Evolutionary conservation across 2,329 filamentous ascomycete genomes (phyloP), one percentile per base, ranked within the genome.

Genomic region (Fusarium sp.): DNA sequence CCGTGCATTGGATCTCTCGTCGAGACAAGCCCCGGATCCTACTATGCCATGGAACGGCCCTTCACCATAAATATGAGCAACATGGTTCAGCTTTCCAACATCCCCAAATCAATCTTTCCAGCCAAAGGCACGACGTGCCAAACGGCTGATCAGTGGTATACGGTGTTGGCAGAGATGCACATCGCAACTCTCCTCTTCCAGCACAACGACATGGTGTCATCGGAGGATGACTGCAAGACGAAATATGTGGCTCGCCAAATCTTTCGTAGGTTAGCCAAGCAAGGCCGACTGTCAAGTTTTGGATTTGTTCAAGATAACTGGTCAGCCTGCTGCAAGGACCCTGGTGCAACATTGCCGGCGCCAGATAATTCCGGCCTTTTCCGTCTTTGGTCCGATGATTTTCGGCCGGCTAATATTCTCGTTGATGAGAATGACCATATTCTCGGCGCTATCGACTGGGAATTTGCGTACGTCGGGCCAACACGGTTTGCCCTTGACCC

Each of bases 21-120:
- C 30, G 70, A 82, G 59, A 52, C 67, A 3, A 69, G 70, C 4
- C 60, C 75, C 9, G 73, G 76, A n/a, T 71, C 38, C 5, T 80
- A 77, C 75, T 46, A 67, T 35, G 78, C 82, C 7, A 64, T 55
- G 7, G 73, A 73, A 37, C 77, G 81, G 15, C 83, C 83, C 4
- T 61, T 86, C 4, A 82, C 81, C 3, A 74, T 80, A 1, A 83
- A 83, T 56, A 85, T 86, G 81, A 85, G 80, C 64, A 79, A 83
- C 54, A 75, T 82, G 61, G 61, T 81, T 37, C 74, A 67, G 11
- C 64, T 78, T 14, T 70, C 71, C 4, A 78, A 77, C 20, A 74
- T 79, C 17, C 77, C 77, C 0, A 23, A 20, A 6, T 56, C 58
- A 4, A 60, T 77, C 5, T 67, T 80, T 13, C 76, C 75, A 3